A percentile compares a stretch with the other conserved stretches of the same genome.
Evolutionary conservation across 805 yeast genomes (phyloP).

Genomic region (Debaryomyces tyrocola): DNA sequence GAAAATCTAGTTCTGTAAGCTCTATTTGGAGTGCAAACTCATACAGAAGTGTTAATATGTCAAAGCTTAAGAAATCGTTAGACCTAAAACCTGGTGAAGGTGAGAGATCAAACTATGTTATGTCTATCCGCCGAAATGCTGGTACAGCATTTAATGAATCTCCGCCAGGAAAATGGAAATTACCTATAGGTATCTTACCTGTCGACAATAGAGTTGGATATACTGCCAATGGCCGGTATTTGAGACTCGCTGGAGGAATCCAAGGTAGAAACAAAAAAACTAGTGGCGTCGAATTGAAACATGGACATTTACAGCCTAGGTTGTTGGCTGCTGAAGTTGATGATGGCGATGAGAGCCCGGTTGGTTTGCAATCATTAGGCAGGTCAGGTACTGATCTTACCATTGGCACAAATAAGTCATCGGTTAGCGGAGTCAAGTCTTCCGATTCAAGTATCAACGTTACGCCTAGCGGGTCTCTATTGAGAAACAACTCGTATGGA

Average conservation of each 20-base stretch:
- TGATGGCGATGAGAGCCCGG: conserved; percentile 46
- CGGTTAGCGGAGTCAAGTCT: conserved; percentile 13
- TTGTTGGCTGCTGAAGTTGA: conserved; percentile 76
- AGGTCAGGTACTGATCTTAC: conserved; percentile 7
- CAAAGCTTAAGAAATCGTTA: conserved; percentile 35
- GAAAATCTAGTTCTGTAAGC: conserved; percentile 32
- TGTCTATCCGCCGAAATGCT: conserved; percentile 39
- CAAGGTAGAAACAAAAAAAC: conserved; percentile 31
- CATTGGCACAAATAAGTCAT: conserved; percentile 5
- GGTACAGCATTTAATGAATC: conserved; percentile 51
- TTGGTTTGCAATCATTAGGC: conserved; percentile 9
- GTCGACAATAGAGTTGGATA: conserved; percentile 33
- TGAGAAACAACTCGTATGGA: conserved; percentile 29
- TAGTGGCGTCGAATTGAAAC: conserved; percentile 57
- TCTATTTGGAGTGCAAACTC: conserved; percentile 35
- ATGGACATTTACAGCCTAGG: conserved; percentile 62
- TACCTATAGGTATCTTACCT: conserved; percentile 58
- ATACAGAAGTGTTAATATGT: conserved; percentile 35
- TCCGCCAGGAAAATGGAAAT: conserved; percentile 46
- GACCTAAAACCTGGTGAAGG: conserved; percentile 49
- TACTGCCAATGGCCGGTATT: conserved; percentile 26
- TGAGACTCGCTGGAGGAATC: conserved; percentile 25
- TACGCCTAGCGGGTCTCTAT: conserved; percentile 6
- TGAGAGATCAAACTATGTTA: conserved; percentile 50
- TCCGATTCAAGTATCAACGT: conserved; percentile 4